These are phyloP conservation scores for Penicillium psychrofluorescens DNA, from an alignment of 495 filamentous ascomycete genomes.

Conservation along the genomic window DNA sequence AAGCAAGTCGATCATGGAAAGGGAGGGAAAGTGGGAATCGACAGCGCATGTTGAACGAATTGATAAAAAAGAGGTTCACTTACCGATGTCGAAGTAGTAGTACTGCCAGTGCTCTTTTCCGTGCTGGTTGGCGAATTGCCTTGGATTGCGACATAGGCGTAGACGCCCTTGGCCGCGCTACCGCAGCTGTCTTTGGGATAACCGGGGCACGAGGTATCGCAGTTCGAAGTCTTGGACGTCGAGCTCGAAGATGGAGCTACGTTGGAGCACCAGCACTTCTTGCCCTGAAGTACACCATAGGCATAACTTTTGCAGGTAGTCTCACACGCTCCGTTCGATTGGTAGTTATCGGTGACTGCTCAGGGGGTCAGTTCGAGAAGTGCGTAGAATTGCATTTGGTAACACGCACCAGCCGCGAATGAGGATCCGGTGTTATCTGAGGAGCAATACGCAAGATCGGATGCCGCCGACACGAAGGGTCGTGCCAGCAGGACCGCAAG, in stretches of 20 bases:
- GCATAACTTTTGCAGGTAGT: slow-evolving; percentile 54
- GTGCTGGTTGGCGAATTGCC: slow-evolving; percentile 27
- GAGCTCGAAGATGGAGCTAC: slow-evolving; percentile 48
- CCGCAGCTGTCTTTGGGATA: slow-evolving; percentile 62
- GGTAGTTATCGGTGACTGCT: slow-evolving; percentile 47
- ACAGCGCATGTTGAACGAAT: neutral
- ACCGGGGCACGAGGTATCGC: slow-evolving; percentile 56
- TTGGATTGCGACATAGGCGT: slow-evolving; percentile 45
- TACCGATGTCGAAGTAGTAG: slow-evolving; percentile 23
- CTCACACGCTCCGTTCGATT: slow-evolving; percentile 60
- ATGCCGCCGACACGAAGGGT: slow-evolving; percentile 10
- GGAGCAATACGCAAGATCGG: slow-evolving; percentile 35
- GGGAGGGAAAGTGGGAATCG: too few species aligned
- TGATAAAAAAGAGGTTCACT: neutral
- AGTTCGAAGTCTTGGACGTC: slow-evolving; percentile 31
- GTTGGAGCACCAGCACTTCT: slow-evolving; percentile 72
- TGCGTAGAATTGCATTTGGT: too few species aligned
- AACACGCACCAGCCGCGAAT: slow-evolving; percentile 20
- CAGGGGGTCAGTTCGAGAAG: too few species aligned
- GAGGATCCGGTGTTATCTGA: slow-evolving; percentile 38
- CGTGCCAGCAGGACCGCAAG: slow-evolving; percentile 8
- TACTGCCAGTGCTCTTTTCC: slow-evolving; percentile 17
- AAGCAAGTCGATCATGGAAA: slow-evolving; percentile 1
- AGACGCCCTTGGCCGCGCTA: slow-evolving; percentile 42
- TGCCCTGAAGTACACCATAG: slow-evolving; percentile 57